These are phyloP conservation scores for Tricholoma saponaceum DNA, from an alignment of 768 basidiomycete genomes.

Conservation along the genomic window DNA sequence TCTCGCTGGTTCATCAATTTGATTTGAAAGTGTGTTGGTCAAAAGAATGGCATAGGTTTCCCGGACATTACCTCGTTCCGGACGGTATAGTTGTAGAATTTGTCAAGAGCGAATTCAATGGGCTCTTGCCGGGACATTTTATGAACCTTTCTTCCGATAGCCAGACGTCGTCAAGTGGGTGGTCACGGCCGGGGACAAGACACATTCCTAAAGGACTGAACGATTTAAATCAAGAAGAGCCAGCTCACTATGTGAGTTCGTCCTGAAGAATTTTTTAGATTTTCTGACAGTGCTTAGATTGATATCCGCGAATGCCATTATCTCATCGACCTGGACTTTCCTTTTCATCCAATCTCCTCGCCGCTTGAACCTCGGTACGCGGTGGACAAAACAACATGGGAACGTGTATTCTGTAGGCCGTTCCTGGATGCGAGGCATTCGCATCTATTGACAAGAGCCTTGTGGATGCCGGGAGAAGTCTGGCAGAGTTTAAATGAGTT, in stretches of 20 bases:
- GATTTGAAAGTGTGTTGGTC: constrained; percentile 79
- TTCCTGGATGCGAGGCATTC: constrained; percentile 86
- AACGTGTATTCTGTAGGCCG: constrained; percentile 71
- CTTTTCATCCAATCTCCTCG: constrained; percentile 53
- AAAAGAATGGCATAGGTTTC: constrained; percentile 97
- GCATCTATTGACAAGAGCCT: constrained; percentile 61
- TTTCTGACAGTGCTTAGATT: constrained; percentile 41
- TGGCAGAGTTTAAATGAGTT: constrained; percentile 73
- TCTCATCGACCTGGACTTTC: constrained; percentile 87
- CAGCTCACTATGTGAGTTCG: constrained; percentile 65
- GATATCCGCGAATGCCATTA: constrained; percentile 77
- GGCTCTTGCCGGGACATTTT: constrained; percentile 86
- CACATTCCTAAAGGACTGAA: constrained; percentile 68
- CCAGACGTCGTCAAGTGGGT: constrained; percentile 30
- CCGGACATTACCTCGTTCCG: constrained; percentile 85
- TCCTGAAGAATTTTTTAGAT: constrained; percentile 2
- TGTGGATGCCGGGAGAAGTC: constrained; percentile 73
- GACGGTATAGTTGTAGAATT: constrained; percentile 80
- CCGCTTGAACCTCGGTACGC: constrained; percentile 78
- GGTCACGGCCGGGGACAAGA: constrained; percentile 61
- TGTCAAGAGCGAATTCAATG: constrained; percentile 89
- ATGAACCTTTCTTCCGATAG: constrained; percentile 29
- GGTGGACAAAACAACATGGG: constrained; percentile 64
- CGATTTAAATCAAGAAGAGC: constrained; percentile 81
- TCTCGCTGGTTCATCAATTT: constrained; percentile 63